phyloP scores from a whole-genome alignment of 148 eudicot genomes.

The Camellia lanceoleosa region DNA sequence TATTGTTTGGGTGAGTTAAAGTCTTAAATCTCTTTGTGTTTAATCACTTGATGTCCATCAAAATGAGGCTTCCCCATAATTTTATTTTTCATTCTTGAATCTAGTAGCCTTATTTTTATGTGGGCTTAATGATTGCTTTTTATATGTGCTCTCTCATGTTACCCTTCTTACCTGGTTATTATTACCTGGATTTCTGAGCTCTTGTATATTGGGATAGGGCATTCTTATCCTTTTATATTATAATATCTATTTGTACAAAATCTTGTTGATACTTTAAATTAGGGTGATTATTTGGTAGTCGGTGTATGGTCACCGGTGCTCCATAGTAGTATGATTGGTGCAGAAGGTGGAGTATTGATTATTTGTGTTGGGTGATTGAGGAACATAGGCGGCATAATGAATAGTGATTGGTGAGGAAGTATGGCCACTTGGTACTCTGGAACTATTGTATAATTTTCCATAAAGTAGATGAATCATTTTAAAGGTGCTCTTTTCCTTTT shows the following conservation, averaged over 20 bases:
- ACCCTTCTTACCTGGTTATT: conserved; percentile 1
- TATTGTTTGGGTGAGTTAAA: conserved; percentile 63
- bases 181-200: background rate
- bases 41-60: background rate
- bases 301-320: background rate
- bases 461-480: background rate
- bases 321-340: too few species aligned
- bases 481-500: background rate
- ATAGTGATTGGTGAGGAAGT: too few species aligned
- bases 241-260: too few species aligned
- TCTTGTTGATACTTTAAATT: too few species aligned
- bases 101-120: background rate
- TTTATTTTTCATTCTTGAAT: background rate
- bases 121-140: background rate
- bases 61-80: background rate
- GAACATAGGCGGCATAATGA: too few species aligned
- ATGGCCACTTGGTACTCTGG: too few species aligned
- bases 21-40: background rate
- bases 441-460: too few species aligned
- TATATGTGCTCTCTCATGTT: background rate
- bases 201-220: background rate
- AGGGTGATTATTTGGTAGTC: background rate
- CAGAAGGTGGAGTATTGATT: too few species aligned
- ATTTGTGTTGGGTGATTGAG: too few species aligned
- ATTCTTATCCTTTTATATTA: background rate